phyloP scores from a whole-genome alignment of 345 rosid species.

The Boechera retrofracta region DNA sequence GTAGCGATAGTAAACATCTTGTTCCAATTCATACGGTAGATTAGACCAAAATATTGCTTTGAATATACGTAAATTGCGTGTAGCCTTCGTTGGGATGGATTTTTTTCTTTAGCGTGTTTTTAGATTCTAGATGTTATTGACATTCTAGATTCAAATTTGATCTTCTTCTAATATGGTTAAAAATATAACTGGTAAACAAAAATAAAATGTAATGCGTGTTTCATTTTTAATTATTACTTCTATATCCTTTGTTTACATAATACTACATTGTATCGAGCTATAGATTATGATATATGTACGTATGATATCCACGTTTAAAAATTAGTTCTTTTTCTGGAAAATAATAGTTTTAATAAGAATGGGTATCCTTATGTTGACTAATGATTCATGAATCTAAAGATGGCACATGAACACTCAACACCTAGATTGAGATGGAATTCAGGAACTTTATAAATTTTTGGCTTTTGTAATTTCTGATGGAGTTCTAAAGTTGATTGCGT shows the following conservation, averaged over 20 bases:
- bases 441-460: not conserved
- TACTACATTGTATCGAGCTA: slow-evolving; percentile 24
- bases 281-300: slow-evolving; percentile 18
- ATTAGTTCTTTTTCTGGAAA: not conserved
- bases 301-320: slow-evolving; percentile 25
- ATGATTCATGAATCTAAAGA: slow-evolving; percentile 30
- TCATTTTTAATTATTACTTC: not conserved
- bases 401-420: slow-evolving; percentile 27
- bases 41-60: slow-evolving; percentile 26
- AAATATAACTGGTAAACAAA: not conserved
- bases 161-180: not conserved
- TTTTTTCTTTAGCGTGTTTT: not conserved
- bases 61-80: not conserved
- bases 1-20: slow-evolving; percentile 9
- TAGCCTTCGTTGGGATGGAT: not conserved
- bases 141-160: slow-evolving; percentile 22
- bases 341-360: not conserved
- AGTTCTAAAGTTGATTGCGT: slow-evolving; percentile 29
- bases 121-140: slow-evolving; percentile 34
- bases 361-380: slow-evolving; percentile 27
- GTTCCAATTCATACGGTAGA: slow-evolving; percentile 12
- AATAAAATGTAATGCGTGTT: slow-evolving; percentile 1
- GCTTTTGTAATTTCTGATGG: slow-evolving; percentile 17
- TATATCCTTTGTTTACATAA: not conserved
- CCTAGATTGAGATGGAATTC: slow-evolving; percentile 20